These are phyloP conservation scores for Penicillium desertorum DNA, from an alignment of 495 filamentous ascomycete genomes.

Conservation along the genomic window DNA sequence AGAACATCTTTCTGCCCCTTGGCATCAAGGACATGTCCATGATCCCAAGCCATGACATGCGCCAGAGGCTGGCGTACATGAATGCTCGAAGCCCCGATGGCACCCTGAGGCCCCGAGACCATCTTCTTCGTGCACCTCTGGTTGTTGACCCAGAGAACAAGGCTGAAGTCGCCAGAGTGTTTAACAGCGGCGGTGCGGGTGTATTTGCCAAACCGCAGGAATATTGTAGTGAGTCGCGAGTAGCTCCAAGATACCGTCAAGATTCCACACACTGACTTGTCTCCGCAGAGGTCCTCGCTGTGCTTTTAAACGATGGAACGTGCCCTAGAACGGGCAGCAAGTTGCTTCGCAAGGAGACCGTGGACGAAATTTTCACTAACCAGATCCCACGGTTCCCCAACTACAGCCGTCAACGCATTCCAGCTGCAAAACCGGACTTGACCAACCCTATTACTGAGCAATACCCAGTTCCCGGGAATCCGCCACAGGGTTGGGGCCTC, in stretches of 20 bases:
- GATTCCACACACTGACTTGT: not conserved
- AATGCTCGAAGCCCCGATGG: constrained; percentile 44
- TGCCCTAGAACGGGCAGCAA: constrained; percentile 46
- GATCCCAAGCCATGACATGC: constrained; percentile 54
- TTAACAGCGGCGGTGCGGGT: constrained; percentile 58
- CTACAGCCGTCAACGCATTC: constrained; percentile 44
- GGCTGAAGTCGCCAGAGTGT: constrained; percentile 31
- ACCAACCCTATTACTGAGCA: constrained; percentile 45
- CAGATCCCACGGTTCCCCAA: constrained; percentile 57
- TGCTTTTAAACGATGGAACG: constrained; percentile 51
- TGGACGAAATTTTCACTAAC: constrained; percentile 60
- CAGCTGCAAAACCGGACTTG: constrained; percentile 52
- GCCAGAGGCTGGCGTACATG: constrained; percentile 49
- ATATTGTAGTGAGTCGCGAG: constrained; percentile 49
- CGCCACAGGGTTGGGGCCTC: constrained; percentile 61
- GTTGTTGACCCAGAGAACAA: constrained; percentile 31
- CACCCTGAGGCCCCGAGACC: constrained; percentile 43
- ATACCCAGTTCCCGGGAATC: constrained; percentile 49
- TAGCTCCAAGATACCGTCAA: not conserved
- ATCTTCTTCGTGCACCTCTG: constrained; percentile 47
- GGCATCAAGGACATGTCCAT: constrained; percentile 54
- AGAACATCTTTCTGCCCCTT: constrained; percentile 57
- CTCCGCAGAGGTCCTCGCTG: constrained; percentile 40
- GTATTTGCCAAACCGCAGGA: constrained; percentile 54
- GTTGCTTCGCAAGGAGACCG: constrained; percentile 50